Evolutionary conservation across 257 asterid species (phyloP).

Genomic region (Fraxinus quadrangulata): DNA sequence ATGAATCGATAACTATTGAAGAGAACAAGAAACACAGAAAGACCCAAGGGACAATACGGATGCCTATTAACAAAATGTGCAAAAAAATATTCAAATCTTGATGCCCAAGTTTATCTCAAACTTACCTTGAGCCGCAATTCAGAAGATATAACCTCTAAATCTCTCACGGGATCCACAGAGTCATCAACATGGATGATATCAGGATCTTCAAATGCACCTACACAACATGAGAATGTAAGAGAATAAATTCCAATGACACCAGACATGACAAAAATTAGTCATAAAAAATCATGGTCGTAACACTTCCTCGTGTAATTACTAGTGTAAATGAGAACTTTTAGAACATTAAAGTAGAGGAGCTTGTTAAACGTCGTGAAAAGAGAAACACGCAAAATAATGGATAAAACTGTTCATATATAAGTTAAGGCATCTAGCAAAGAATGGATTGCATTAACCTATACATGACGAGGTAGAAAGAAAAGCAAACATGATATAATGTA

Average conservation of each 20-base stretch:
- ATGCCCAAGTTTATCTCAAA: constrained; percentile 11
- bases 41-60: not conserved
- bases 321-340: constrained; percentile 9
- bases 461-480: not conserved
- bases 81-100: not conserved
- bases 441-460: constrained; percentile 4
- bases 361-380: not conserved
- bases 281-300: not conserved
- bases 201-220: constrained; percentile 98
- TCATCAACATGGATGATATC: constrained; percentile 96
- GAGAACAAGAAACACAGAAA: constrained; percentile 8
- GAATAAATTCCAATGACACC: constrained; percentile 13
- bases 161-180: constrained; percentile 92
- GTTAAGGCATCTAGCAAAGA: constrained; percentile 13
- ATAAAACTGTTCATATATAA: not conserved
- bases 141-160: constrained; percentile 77
- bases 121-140: constrained; percentile 91
- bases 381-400: not conserved
- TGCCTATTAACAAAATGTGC: not conserved
- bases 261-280: not conserved
- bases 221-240: constrained; percentile 20
- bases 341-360: not conserved
- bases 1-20: constrained; percentile 16
- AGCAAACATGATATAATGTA: not conserved
- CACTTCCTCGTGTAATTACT: not conserved